A percentile compares a stretch with the other conserved stretches of the same genome.
These are phyloP conservation scores for Ophiostoma ulmi DNA, from an alignment of 2,329 filamentous ascomycete species.

Conservation along the genomic window DNA sequence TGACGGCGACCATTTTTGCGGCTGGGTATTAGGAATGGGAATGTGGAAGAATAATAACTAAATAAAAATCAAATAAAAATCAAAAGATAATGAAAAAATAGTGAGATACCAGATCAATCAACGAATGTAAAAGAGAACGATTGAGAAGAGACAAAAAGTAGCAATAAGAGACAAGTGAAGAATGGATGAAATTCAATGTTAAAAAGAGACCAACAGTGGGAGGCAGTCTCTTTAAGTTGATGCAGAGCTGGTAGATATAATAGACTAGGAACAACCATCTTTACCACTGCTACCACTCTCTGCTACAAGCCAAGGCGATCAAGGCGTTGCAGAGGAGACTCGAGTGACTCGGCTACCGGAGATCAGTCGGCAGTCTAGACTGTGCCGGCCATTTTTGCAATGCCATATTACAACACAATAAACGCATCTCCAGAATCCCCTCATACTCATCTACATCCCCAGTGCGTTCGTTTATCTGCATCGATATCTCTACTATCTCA, in stretches of 20 bases:
- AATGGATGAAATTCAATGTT: neutral
- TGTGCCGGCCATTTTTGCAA: neutral
- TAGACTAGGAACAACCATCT: neutral
- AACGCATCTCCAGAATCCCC: neutral
- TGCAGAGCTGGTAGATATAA: neutral
- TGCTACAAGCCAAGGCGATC: conserved; percentile 7
- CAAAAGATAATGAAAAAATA: neutral
- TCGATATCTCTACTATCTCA: neutral
- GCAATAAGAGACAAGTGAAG: neutral
- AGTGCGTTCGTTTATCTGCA: neutral
- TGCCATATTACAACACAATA: neutral
- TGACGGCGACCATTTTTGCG: neutral
- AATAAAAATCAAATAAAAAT: neutral
- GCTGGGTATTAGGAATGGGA: neutral
- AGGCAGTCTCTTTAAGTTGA: neutral
- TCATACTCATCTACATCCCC: neutral
- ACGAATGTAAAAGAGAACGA: neutral
- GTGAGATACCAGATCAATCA: conserved; percentile 14
- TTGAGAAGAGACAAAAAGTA: neutral
- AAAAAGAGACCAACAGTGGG: neutral
- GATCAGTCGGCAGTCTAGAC: neutral
- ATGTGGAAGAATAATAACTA: neutral
- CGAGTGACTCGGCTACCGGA: neutral
- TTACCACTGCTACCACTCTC: conserved; percentile 13
- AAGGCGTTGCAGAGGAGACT: conserved; percentile 4